A percentile compares a stretch with the other conserved stretches of the same genome.
Conservation (phyloP, 1,284 basidiomycete genomes). For the Mycena citricolor region DNA sequence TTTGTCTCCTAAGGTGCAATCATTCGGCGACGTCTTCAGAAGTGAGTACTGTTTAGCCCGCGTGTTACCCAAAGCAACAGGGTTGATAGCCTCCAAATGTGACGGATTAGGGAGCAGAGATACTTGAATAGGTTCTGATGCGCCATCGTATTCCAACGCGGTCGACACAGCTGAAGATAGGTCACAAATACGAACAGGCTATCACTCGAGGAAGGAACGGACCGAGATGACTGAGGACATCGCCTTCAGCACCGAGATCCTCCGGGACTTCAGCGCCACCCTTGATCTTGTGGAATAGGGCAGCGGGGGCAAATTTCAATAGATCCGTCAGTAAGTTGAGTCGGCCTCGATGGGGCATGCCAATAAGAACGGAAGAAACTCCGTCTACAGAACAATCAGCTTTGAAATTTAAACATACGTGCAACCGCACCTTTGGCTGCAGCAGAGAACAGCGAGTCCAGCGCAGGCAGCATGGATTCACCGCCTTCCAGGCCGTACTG, state of each 20-base stretch:
- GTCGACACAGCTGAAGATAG: slow-evolving; percentile 55
- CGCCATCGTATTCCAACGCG: slow-evolving; percentile 52
- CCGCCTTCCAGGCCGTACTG: slow-evolving; percentile 84
- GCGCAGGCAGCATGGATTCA: slow-evolving; percentile 86
- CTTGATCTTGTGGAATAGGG: slow-evolving; percentile 83
- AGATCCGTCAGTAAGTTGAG: slow-evolving; percentile 84
- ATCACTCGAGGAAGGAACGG: slow-evolving; percentile 21
- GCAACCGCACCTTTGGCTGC: slow-evolving; percentile 54
- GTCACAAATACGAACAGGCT: neutral
- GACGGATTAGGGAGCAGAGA: slow-evolving; percentile 86
- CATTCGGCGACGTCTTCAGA: slow-evolving; percentile 61
- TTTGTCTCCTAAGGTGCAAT: slow-evolving; percentile 80
- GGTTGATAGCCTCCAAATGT: slow-evolving; percentile 85
- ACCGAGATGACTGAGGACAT: slow-evolving; percentile 85
- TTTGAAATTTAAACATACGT: neutral
- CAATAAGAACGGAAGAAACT: slow-evolving; percentile 70
- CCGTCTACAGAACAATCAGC: slow-evolving; percentile 47
- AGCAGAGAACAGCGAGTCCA: slow-evolving; percentile 72
- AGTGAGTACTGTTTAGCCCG: slow-evolving; percentile 89
- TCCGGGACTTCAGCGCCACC: slow-evolving; percentile 74
- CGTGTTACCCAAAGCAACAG: slow-evolving; percentile 85
- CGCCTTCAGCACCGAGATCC: slow-evolving; percentile 70
- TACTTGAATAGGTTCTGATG: slow-evolving; percentile 58
- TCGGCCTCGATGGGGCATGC: slow-evolving; percentile 86
- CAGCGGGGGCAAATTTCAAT: slow-evolving; percentile 61